Evolutionary conservation across 805 yeast species (phyloP), one percentile per base, ranked within the genome.

Genomic region (Millerago galiae): DNA sequence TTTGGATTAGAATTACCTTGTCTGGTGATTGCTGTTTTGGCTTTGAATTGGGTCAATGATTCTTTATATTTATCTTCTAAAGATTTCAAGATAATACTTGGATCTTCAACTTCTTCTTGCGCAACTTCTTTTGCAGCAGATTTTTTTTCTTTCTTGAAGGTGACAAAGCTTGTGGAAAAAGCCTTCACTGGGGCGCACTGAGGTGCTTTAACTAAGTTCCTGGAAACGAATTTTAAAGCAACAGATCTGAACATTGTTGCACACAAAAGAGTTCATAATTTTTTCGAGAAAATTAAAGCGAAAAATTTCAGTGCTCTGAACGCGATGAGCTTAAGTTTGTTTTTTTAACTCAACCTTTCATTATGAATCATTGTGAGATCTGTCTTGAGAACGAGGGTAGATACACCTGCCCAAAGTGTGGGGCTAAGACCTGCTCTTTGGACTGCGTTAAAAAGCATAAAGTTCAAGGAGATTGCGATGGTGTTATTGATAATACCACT

Each of bases 341-440:
- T n/a, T n/a, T 13, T 17, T 18, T 12, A 15, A 15, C 11, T 25
- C 15, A 11, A 12, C 17, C 25, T 18, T 11, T 9, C 13, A 13
- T 18, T 21, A 40, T 40, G 37, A 25, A 16, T 5, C 26, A 30
- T n/a, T 79, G 83, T 50, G 67, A 61, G 43, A 63, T 76, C 14
- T 79, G 85, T 49, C 56, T 60, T 10, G 53, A 52, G 15, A 54
- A 63, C 5, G 58, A 51, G 21, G 66, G 70, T 43, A 83, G 81
- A 54, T 90, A 90, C 58, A 78, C 72, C 12, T 90, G 97, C 59
- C 96, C 96, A 0, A 81, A 82, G 14, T 90, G 97, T 56, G 63
- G 65, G 6, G 59, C 66, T 5, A 70, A 64, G 43, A 83, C 91
- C 0, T 90, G 97, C 58, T 77, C 84, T 0, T 56, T 85, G 7